Percentiles rank a stretch among this genome's conserved stretches.
Conservation (phyloP, 371 early-diverging fungal species). For the Rhizomucor miehei region DNA sequence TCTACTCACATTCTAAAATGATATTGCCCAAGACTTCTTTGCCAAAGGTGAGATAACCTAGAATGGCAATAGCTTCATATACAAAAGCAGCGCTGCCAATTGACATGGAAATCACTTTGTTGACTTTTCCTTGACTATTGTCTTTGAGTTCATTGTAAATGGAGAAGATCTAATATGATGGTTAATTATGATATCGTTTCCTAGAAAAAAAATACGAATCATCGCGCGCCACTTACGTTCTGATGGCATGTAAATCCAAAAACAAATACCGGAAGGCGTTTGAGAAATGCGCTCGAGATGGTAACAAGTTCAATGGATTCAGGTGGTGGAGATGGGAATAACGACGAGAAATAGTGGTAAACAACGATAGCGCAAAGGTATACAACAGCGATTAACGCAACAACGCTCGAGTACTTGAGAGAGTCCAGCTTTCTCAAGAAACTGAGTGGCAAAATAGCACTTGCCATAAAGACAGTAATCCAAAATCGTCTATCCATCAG, state of each 20-base stretch:
- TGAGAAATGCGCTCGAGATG: constrained; percentile 70
- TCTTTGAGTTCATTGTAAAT: constrained; percentile 91
- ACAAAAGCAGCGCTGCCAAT: constrained; percentile 77
- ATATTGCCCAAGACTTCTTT: constrained; percentile 85
- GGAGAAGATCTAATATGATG: constrained; percentile 70
- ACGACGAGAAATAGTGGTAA: constrained; percentile 65
- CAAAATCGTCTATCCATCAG: constrained; percentile 75
- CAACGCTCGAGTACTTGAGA: constrained; percentile 90
- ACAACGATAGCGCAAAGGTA: constrained; percentile 91
- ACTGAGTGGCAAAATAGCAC: constrained; percentile 72
- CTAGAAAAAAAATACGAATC: too few relatives aligned
- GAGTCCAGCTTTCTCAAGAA: constrained; percentile 90
- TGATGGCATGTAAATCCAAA: constrained; percentile 98
- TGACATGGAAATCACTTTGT: constrained; percentile 67
- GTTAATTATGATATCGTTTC: too few relatives aligned
- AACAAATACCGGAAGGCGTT: constrained; percentile 94
- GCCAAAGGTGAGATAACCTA: constrained; percentile 97
- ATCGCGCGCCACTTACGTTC: constrained; percentile 75
- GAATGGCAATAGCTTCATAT: constrained; percentile 89
- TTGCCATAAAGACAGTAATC: constrained; percentile 76
- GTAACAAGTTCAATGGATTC: constrained; percentile 46
- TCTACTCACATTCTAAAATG: constrained; percentile 74
- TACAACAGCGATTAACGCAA: constrained; percentile 88
- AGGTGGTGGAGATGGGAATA: constrained; percentile 41
- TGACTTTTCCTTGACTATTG: constrained; percentile 67